Evolutionary conservation across 257 asterid species (phyloP).

Genomic region (Solanum arcanum): DNA sequence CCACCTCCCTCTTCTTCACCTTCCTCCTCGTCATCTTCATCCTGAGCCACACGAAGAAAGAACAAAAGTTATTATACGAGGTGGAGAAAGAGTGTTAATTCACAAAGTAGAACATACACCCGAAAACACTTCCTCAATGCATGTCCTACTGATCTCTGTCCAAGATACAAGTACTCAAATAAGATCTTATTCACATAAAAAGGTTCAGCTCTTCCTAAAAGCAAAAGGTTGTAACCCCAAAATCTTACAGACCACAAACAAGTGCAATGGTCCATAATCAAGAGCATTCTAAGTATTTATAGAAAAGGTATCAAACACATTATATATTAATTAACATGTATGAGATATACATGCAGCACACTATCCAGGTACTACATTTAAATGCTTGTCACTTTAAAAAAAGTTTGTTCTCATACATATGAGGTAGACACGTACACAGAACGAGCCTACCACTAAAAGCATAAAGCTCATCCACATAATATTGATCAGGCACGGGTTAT

Average conservation of each 20-base stretch:
- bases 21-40: slow-evolving; percentile 88
- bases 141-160: neutral
- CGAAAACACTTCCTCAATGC: neutral
- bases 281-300: neutral
- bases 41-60: slow-evolving; percentile 29
- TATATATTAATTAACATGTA: neutral
- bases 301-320: neutral
- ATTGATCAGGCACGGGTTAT: neutral
- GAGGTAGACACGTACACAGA: neutral
- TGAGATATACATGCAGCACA: neutral
- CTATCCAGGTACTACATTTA: neutral
- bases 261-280: neutral
- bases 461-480: neutral
- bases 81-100: neutral
- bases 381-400: neutral
- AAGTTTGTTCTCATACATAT: neutral
- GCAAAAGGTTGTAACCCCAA: neutral
- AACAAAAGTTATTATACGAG: neutral
- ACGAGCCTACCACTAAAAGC: neutral
- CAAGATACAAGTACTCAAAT: neutral
- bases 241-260: neutral
- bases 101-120: neutral
- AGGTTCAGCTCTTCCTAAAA: neutral
- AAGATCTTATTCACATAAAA: neutral
- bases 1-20: slow-evolving; percentile 77